Percentiles rank a stretch among this genome's conserved stretches.
Evolutionary conservation across 768 basidiomycete genomes (phyloP).

Genomic region (Lentinula raphanica): DNA sequence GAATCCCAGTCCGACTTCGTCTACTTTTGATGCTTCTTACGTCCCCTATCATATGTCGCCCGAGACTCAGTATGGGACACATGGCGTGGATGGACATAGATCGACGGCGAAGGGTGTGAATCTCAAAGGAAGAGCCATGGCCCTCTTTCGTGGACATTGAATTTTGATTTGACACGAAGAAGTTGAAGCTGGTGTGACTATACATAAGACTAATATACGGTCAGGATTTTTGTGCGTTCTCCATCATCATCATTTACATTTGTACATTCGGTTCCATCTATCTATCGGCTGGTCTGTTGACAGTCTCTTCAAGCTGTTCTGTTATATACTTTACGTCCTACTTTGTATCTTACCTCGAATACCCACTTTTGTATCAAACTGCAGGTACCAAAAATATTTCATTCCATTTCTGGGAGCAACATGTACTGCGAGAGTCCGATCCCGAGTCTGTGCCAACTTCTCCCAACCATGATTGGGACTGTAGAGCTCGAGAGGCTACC

Average conservation of each 20-base stretch:
- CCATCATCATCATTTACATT: background rate
- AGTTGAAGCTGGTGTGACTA: too few relatives aligned
- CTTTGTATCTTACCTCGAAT: too few relatives aligned
- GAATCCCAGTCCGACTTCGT: background rate
- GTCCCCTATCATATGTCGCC: background rate
- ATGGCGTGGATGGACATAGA: background rate
- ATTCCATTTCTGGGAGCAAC: too few relatives aligned
- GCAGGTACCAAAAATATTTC: background rate
- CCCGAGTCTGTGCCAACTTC: too few relatives aligned
- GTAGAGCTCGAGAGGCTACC: too few relatives aligned
- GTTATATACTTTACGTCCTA: too few relatives aligned
- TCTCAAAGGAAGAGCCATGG: slow-evolving; percentile 1
- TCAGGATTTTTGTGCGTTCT: background rate
- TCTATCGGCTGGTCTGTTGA: background rate
- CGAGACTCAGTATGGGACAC: background rate
- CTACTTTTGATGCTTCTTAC: background rate
- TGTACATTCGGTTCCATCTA: background rate
- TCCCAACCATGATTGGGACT: too few relatives aligned
- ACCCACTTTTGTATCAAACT: too few relatives aligned
- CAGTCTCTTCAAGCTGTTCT: too few relatives aligned
- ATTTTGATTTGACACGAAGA: too few relatives aligned
- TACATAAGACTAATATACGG: too few relatives aligned
- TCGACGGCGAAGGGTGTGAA: background rate
- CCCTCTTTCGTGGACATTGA: slow-evolving; percentile 4
- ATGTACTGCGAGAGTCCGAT: too few relatives aligned